A percentile compares a stretch with the other conserved stretches of the same genome.
These are phyloP conservation scores for Neoboletus brunneissimus DNA, from an alignment of 768 basidiomycete species.

Conservation along the genomic window DNA sequence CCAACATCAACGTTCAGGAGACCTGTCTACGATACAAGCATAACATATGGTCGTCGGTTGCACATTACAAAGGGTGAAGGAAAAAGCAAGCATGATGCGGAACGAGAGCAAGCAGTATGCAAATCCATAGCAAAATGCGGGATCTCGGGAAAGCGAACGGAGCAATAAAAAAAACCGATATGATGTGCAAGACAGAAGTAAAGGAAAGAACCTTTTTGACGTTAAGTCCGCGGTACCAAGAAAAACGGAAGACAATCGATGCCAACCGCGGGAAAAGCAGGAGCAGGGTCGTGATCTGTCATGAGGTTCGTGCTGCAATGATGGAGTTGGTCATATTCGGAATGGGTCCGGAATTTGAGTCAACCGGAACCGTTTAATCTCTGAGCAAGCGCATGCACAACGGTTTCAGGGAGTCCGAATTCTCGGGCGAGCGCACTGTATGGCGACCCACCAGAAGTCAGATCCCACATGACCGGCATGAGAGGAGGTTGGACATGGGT, in stretches of 20 bases:
- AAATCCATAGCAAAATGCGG: constrained; percentile 28
- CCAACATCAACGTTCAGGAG: constrained; percentile 7
- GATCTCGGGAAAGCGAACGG: constrained; percentile 11
- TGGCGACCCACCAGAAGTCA: constrained; percentile 18
- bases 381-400: constrained; percentile 66
- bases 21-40: constrained; percentile 31
- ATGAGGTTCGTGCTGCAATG: constrained; percentile 10
- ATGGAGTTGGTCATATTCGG: not conserved
- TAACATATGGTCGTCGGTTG: constrained; percentile 16
- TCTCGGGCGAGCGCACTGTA: constrained; percentile 63
- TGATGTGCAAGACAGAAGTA: constrained; percentile 19
- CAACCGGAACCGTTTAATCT: constrained; percentile 39
- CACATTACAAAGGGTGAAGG: constrained; percentile 22
- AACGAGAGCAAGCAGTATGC: constrained; percentile 22
- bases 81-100: constrained; percentile 14
- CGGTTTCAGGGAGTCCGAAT: constrained; percentile 67
- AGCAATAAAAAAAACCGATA: constrained; percentile 19
- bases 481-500: constrained; percentile 9
- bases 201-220: constrained; percentile 1
- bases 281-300: constrained; percentile 18
- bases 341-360: not conserved
- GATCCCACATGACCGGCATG: constrained; percentile 24
- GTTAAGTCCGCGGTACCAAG: constrained; percentile 24
- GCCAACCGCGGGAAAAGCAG: constrained; percentile 13
- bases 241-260: constrained; percentile 30